These are phyloP conservation scores for Pycnococcus provasolii DNA, from an alignment of 139 green algal genomes.

Conservation along the genomic window DNA sequence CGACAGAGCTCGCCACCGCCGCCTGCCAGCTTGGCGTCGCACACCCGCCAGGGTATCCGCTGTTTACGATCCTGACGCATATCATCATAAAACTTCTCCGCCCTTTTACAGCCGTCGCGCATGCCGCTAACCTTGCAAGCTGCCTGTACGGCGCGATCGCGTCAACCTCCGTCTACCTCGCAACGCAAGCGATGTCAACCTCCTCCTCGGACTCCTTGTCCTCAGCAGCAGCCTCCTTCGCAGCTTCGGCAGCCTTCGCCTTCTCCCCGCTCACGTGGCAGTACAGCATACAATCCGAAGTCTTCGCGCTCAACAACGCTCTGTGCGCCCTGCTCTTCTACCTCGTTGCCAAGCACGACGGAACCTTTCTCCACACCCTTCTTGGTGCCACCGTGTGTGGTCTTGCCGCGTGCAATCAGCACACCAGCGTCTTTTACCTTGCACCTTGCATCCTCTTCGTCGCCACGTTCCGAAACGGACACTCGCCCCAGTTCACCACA, in stretches of 20 bases:
- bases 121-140: too few species aligned
- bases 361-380: too few species aligned
- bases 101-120: too few species aligned
- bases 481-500: too few species aligned
- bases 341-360: constrained; percentile 5
- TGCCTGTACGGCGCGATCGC: too few species aligned
- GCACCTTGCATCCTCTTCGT: constrained; percentile 3
- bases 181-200: too few species aligned
- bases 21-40: constrained; percentile 17
- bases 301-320: constrained; percentile 22
- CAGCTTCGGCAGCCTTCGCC: constrained; percentile 3
- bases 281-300: constrained; percentile 13
- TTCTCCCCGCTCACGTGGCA: constrained; percentile 1
- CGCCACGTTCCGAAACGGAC: too few species aligned
- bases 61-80: constrained; percentile 9
- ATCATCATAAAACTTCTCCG: too few species aligned
- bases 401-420: constrained; percentile 23
- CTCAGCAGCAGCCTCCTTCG: not conserved
- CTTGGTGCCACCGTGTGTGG: constrained; percentile 14
- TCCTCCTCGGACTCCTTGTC: too few species aligned
- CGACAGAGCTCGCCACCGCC: constrained; percentile 18
- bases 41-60: constrained; percentile 16
- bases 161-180: too few species aligned
- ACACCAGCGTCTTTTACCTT: constrained; percentile 21
- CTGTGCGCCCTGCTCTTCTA: constrained; percentile 9